Evolutionary conservation across 179 eudicot species (phyloP).

Genomic region (Silene noctiflora): DNA sequence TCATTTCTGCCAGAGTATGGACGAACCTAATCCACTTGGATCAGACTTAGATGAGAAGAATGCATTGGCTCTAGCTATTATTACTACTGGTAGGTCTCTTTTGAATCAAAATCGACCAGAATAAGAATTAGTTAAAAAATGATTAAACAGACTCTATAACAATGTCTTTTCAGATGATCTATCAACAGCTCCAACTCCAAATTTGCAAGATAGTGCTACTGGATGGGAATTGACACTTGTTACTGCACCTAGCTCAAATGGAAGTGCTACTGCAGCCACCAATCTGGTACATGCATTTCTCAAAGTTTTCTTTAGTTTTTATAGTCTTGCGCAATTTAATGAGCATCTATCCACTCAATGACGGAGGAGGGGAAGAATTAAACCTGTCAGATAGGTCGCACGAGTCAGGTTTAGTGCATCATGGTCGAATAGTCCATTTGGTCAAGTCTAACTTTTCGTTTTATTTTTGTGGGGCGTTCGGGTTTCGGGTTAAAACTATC

Average conservation of each 20-base stretch:
- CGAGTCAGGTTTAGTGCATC: not conserved
- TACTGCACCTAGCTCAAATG: conserved; percentile 82
- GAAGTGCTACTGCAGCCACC: conserved; percentile 50
- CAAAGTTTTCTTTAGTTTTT: not conserved
- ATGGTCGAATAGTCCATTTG: not conserved
- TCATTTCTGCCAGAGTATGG: conserved; percentile 44
- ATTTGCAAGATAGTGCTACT: conserved; percentile 60
- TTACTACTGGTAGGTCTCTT: conserved; percentile 55
- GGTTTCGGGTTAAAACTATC: not conserved
- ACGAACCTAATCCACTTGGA: conserved; percentile 62
- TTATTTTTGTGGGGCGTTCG: not conserved
- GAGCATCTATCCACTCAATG: not conserved
- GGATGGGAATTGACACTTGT: conserved; percentile 99
- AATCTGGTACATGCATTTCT: conserved; percentile 56
- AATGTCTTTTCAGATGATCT: conserved; percentile 39
- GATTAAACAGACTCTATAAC: not conserved
- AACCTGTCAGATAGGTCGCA: not conserved
- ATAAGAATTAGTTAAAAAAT: not conserved
- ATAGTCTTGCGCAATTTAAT: not conserved
- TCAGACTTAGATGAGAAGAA: conserved; percentile 75
- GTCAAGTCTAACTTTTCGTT: not conserved
- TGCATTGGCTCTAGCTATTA: conserved; percentile 72
- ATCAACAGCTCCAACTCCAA: conserved; percentile 38
- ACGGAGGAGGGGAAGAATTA: not conserved
- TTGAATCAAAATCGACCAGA: not conserved